Percentiles rank a stretch among this genome's conserved stretches.
These are phyloP conservation scores for Paecilomyces niveus DNA, from an alignment of 2,329 filamentous ascomycete species.

Conservation along the genomic window DNA sequence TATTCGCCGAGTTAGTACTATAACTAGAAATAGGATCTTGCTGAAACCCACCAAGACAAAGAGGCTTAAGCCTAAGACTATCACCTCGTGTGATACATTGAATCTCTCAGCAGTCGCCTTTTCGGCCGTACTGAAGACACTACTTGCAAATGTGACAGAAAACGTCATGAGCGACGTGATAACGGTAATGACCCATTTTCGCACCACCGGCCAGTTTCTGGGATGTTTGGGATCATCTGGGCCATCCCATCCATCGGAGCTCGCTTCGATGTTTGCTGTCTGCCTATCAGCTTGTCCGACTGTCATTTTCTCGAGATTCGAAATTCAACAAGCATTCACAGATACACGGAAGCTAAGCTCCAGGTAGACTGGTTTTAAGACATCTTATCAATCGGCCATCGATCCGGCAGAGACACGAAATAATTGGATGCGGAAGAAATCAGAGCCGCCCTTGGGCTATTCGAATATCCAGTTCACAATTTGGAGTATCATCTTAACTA, in stretches of 20 bases:
- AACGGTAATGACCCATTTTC: constrained; percentile 36
- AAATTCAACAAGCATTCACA: neutral
- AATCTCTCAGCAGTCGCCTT: constrained; percentile 33
- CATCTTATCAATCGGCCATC: neutral
- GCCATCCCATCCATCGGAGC: neutral
- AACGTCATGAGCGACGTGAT: constrained; percentile 35
- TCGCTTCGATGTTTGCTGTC: neutral
- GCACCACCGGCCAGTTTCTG: neutral
- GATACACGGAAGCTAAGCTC: neutral
- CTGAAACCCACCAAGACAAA: constrained; percentile 32
- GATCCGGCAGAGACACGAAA: neutral
- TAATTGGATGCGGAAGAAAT: neutral
- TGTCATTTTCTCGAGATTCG: neutral
- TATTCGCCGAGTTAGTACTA: constrained; percentile 1
- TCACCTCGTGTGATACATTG: constrained; percentile 38
- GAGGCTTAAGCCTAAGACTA: constrained; percentile 42
- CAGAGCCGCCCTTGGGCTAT: neutral
- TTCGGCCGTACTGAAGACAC: constrained; percentile 40
- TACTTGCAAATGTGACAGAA: constrained; percentile 41
- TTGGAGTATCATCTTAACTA: neutral
- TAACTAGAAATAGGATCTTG: neutral
- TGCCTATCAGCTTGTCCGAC: neutral
- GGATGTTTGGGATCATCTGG: constrained; percentile 1
- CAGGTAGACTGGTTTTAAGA: neutral
- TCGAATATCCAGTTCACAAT: neutral